Evolutionary conservation across 176 grass and related monocot genomes (phyloP).

Genomic region (Poa pratensis): DNA sequence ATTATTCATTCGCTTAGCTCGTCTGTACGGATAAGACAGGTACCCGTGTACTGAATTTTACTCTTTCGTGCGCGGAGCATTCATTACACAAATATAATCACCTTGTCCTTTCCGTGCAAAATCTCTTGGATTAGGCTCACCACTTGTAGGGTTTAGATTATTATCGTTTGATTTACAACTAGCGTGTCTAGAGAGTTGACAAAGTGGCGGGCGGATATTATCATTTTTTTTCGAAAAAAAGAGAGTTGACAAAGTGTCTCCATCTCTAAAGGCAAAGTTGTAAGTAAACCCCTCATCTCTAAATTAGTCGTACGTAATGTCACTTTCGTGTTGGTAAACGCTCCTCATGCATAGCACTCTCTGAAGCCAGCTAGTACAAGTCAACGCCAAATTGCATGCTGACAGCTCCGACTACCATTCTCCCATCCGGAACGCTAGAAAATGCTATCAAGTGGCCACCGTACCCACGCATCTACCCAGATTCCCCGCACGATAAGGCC

Average conservation of each 20-base stretch:
- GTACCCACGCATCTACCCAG: not conserved
- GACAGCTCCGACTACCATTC: not conserved
- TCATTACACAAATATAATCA: not conserved
- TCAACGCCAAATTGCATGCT: constrained; percentile 1
- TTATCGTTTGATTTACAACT: not conserved
- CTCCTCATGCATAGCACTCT: not conserved
- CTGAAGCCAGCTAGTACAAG: not conserved
- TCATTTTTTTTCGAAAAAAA: not conserved
- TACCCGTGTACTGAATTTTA: not conserved
- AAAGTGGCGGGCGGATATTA: not conserved
- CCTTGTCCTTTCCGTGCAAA: not conserved
- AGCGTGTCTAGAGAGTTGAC: not conserved
- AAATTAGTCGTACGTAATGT: not conserved
- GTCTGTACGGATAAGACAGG: not conserved
- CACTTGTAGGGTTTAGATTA: not conserved
- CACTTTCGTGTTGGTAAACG: constrained; percentile 5
- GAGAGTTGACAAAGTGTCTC: not conserved
- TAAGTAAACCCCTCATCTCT: too few species aligned
- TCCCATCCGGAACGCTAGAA: not conserved
- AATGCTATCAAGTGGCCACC: constrained; percentile 13
- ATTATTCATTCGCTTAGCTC: not conserved
- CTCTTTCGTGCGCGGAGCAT: not conserved
- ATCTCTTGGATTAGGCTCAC: not conserved
- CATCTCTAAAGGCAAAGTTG: not conserved
- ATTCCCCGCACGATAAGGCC: constrained; percentile 12